A percentile compares a stretch with the other conserved stretches of the same genome.
Conservation (phyloP, 1,284 basidiomycete genomes). For the Golubevia pallescens region DNA sequence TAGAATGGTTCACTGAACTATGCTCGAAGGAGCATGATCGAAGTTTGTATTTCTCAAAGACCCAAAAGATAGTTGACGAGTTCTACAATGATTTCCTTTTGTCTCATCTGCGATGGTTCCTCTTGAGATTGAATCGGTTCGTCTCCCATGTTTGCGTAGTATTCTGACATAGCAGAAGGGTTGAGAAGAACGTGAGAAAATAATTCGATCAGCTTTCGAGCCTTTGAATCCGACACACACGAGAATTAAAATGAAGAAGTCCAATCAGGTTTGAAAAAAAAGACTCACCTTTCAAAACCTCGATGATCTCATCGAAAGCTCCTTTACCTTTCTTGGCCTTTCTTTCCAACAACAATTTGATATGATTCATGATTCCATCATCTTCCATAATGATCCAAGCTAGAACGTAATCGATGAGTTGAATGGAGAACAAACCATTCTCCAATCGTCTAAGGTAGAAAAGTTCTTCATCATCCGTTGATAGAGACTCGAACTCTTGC, state of each 20-base stretch:
- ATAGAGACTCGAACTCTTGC: not conserved
- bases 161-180: conserved; percentile 23
- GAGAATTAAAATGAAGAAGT: not conserved
- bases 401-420: conserved; percentile 88
- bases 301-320: conserved; percentile 13
- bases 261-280: not conserved
- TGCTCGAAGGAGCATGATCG: no score
- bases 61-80: conserved; percentile 33
- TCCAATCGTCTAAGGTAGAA: conserved; percentile 85
- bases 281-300: conserved; percentile 17
- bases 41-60: no score
- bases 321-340: conserved; percentile 7
- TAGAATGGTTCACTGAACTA: no score
- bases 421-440: conserved; percentile 83
- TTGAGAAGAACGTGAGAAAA: not conserved
- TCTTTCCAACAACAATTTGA: conserved; percentile 22
- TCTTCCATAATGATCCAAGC: conserved; percentile 98
- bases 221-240: not conserved
- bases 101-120: conserved; percentile 14
- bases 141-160: conserved; percentile 39
- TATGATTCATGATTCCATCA: conserved; percentile 71
- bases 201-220: not conserved
- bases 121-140: conserved; percentile 12
- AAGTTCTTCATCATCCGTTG: conserved; percentile 72
- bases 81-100: conserved; percentile 35